These are phyloP conservation scores for Poa pratensis DNA, from an alignment of 176 grass and related monocot species.

Conservation along the genomic window DNA sequence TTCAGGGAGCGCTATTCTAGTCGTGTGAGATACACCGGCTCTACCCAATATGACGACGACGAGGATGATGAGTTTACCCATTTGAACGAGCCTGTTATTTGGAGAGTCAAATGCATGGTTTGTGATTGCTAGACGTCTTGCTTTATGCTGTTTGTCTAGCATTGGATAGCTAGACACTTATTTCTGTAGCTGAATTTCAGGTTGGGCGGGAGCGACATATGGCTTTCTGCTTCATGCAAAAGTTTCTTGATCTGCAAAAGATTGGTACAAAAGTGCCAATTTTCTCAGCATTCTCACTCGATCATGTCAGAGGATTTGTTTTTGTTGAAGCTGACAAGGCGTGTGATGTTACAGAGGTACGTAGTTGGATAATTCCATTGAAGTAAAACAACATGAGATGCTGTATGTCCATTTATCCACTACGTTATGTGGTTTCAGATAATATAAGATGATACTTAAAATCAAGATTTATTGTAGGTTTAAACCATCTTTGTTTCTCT, in stretches of 20 bases:
- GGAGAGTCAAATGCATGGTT: constrained; percentile 97
- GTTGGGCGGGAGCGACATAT: constrained; percentile 85
- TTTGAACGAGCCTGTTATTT: constrained; percentile 74
- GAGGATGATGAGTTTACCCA: constrained; percentile 55
- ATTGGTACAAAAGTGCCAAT: constrained; percentile 79
- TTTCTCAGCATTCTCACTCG: constrained; percentile 83
- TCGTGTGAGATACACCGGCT: constrained; percentile 58
- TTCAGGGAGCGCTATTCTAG: constrained; percentile 68
- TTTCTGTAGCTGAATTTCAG: constrained; percentile 56
- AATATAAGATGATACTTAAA: not conserved
- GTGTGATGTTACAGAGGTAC: constrained; percentile 88
- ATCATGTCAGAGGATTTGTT: constrained; percentile 94
- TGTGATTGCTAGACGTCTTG: constrained; percentile 32
- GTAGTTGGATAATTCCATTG: constrained; percentile 15
- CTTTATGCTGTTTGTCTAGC: constrained; percentile 1
- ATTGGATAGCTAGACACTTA: constrained; percentile 12
- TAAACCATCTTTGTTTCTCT: constrained; percentile 25
- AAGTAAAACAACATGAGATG: constrained; percentile 13
- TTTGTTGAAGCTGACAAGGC: constrained; percentile 97
- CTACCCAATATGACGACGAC: constrained; percentile 48
- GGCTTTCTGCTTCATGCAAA: constrained; percentile 96
- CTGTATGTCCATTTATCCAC: constrained; percentile 9
- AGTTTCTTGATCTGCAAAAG: constrained; percentile 75
- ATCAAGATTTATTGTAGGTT: constrained; percentile 27
- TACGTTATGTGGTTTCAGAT: constrained; percentile 5